These are phyloP conservation scores for Kluyveromyces nonfermentans DNA, from an alignment of 805 yeast species.

Conservation along the genomic window DNA sequence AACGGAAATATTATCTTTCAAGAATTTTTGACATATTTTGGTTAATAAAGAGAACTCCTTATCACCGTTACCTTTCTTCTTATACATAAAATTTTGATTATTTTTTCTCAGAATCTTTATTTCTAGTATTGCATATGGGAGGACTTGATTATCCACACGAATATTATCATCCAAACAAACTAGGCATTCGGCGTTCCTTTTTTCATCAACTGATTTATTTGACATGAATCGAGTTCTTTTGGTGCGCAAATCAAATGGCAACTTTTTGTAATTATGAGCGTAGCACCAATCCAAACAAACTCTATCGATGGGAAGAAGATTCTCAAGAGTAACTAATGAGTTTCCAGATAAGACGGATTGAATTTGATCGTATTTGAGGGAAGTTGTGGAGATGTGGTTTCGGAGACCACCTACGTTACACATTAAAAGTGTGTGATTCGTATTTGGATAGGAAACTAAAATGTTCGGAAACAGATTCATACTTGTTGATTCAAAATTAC, in stretches of 20 bases:
- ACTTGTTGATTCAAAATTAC: not conserved
- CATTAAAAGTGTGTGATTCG: conserved; percentile 15
- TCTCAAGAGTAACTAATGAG: not conserved
- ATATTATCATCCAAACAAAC: conserved; percentile 22
- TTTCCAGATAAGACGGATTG: not conserved
- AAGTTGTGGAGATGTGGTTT: conserved; percentile 17
- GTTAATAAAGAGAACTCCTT: not conserved
- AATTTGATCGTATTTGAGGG: conserved; percentile 5
- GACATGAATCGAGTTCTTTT: conserved; percentile 24
- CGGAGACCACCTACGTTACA: conserved; percentile 28
- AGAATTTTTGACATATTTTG: conserved; percentile 8
- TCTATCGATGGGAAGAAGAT: conserved; percentile 12
- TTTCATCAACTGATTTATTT: conserved; percentile 1
- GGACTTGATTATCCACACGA: conserved; percentile 5
- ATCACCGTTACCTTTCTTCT: no score
- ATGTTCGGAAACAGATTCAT: conserved; percentile 18
- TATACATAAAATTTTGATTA: not conserved
- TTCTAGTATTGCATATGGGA: conserved; percentile 20
- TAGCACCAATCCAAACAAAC: conserved; percentile 22
- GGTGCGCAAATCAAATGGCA: conserved; percentile 10
- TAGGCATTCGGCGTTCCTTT: conserved; percentile 8
- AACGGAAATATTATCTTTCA: conserved; percentile 16
- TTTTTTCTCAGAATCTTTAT: conserved; percentile 4
- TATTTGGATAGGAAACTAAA: conserved; percentile 6
- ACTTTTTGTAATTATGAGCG: conserved; percentile 12